These are phyloP conservation scores for Penicillium corylophilum DNA, from an alignment of 2,329 filamentous ascomycete genomes.

Conservation along the genomic window DNA sequence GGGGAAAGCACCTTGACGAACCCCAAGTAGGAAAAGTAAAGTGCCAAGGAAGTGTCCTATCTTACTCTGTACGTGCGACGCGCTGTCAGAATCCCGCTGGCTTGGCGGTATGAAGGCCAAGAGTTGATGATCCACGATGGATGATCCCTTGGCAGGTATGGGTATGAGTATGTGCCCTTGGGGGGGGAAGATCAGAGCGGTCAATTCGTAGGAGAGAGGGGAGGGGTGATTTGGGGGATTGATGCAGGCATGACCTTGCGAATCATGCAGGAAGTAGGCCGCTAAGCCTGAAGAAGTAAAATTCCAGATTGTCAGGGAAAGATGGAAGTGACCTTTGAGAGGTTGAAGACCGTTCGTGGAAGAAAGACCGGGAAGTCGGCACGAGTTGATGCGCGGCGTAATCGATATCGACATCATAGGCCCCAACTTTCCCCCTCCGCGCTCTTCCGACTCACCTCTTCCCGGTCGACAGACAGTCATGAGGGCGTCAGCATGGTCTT, in stretches of 20 bases:
- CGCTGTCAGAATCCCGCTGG: background rate
- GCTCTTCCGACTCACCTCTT: constrained; percentile 10
- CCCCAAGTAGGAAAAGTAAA: background rate
- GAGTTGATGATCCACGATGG: background rate
- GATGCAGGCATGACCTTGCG: background rate
- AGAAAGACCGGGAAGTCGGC: constrained; percentile 18
- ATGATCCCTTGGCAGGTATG: constrained; percentile 11
- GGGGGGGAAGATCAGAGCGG: background rate
- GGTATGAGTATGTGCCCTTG: background rate
- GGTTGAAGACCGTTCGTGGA: constrained; percentile 7
- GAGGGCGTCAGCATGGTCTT: background rate
- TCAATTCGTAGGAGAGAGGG: background rate
- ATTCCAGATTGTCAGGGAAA: constrained; percentile 20
- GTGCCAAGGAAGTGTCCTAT: background rate
- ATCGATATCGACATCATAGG: constrained; percentile 15
- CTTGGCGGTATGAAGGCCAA: constrained; percentile 18
- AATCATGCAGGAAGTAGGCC: background rate
- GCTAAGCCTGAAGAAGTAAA: constrained; percentile 20
- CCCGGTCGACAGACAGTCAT: background rate
- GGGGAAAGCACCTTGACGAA: background rate
- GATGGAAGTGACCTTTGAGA: constrained; percentile 6
- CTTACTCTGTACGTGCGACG: background rate
- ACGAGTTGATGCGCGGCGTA: constrained; percentile 8
- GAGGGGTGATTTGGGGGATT: background rate
- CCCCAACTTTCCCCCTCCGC: constrained; percentile 4